Percentiles rank a stretch among this genome's conserved stretches.
These are phyloP conservation scores for Ambrosiella cleistominuta DNA, from an alignment of 2,329 filamentous ascomycete species.

Conservation along the genomic window DNA sequence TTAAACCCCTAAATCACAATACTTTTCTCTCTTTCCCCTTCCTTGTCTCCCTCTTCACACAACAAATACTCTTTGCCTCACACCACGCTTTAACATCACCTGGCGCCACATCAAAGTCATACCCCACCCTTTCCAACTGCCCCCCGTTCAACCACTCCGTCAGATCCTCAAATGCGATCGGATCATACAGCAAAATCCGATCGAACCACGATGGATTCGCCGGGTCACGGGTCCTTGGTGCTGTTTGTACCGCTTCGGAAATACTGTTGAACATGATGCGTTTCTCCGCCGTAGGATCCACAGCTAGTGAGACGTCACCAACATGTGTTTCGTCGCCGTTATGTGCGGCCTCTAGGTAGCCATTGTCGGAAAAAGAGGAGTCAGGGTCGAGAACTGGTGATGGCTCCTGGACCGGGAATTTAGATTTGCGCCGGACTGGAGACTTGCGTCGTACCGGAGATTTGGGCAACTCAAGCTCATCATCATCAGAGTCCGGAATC, in stretches of 20 bases:
- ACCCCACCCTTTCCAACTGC: conserved; percentile 42
- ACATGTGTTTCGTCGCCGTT: conserved; percentile 22
- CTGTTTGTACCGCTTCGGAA: conserved; percentile 33
- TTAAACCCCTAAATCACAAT: not conserved
- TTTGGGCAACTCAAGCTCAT: not conserved
- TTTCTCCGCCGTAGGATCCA: conserved; percentile 26
- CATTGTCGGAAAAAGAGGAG: conserved; percentile 7
- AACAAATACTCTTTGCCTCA: conserved; percentile 71
- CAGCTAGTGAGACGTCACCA: conserved; percentile 26
- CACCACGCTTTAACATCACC: conserved; percentile 75
- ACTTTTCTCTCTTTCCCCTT: conserved; percentile 31
- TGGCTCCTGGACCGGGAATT: too few relatives aligned
- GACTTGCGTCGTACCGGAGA: not conserved
- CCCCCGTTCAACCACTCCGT: conserved; percentile 66
- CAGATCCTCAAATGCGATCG: conserved; percentile 74
- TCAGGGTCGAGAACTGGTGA: not conserved
- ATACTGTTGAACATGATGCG: conserved; percentile 33
- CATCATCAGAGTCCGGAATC: conserved; percentile 13
- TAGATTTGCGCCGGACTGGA: too few relatives aligned
- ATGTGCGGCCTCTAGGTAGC: conserved; percentile 4
- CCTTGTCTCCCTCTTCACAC: conserved; percentile 47
- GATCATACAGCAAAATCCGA: conserved; percentile 86
- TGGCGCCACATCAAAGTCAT: conserved; percentile 45
- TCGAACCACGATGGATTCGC: conserved; percentile 60
- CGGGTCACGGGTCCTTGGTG: conserved; percentile 32